A percentile compares a stretch with the other conserved stretches of the same genome.
These are phyloP conservation scores for Apiospora sp. DNA, from an alignment of 2,329 filamentous ascomycete species.

Conservation along the genomic window DNA sequence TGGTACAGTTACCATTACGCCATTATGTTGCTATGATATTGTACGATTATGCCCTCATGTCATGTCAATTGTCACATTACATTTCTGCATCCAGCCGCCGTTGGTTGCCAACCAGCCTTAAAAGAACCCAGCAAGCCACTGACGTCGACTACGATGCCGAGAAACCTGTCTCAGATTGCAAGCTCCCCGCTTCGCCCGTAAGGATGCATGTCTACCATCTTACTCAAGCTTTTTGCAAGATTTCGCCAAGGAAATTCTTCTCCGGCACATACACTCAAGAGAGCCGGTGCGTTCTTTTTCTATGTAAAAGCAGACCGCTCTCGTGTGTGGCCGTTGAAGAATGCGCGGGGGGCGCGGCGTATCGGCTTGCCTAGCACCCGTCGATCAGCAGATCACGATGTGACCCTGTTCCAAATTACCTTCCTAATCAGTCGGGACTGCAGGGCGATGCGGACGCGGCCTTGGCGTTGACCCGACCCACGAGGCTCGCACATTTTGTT, in stretches of 20 bases:
- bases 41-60: no score
- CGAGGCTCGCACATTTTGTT: not conserved
- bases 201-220: not conserved
- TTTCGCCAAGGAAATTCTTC: not conserved
- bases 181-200: not conserved
- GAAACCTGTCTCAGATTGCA: not conserved
- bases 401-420: conserved; percentile 2
- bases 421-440: conserved; percentile 14
- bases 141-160: not conserved
- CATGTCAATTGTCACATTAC: no score
- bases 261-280: not conserved
- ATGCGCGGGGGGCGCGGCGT: not conserved
- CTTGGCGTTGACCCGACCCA: not conserved
- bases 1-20: no score
- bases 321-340: not conserved
- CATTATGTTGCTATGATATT: no score
- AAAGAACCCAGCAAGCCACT: not conserved
- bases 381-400: conserved; percentile 20
- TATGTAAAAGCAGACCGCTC: not conserved
- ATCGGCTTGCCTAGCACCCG: not conserved
- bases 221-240: not conserved
- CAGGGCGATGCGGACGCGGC: not conserved
- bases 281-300: not conserved
- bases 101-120: not conserved
- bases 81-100: no score